These are phyloP conservation scores for Annulohypoxylon stygium DNA, from an alignment of 495 filamentous ascomycete genomes.

Conservation along the genomic window DNA sequence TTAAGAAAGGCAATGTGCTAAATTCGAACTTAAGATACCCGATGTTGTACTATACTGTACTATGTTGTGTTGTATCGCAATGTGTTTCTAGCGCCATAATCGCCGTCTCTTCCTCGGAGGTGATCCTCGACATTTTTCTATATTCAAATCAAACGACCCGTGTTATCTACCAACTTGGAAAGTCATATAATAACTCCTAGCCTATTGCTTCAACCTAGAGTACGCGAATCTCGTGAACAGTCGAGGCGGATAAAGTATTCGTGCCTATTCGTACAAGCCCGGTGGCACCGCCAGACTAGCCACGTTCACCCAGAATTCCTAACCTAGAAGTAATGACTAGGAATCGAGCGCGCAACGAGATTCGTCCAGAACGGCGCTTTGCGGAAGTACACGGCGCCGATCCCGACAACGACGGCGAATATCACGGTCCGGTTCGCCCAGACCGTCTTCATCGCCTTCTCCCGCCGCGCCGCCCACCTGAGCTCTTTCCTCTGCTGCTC, in stretches of 20 bases:
- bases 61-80: constrained; percentile 6
- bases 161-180: constrained; percentile 11
- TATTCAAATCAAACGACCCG: neutral
- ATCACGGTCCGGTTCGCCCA: constrained; percentile 73
- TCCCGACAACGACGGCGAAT: constrained; percentile 72
- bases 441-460: constrained; percentile 64
- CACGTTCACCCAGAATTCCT: too few species aligned
- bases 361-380: constrained; percentile 48
- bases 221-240: neutral
- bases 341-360: constrained; percentile 37
- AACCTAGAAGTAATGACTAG: constrained; percentile 27
- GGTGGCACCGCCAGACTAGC: too few species aligned
- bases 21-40: neutral
- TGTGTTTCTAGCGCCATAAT: neutral
- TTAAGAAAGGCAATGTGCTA: neutral
- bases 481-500: constrained; percentile 76
- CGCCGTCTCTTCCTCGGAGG: constrained; percentile 15
- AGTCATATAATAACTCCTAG: neutral
- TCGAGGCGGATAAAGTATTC: neutral
- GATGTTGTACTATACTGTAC: neutral
- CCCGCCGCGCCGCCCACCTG: constrained; percentile 68
- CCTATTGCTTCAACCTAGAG: neutral
- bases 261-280: constrained; percentile 1
- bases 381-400: constrained; percentile 61
- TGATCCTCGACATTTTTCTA: constrained; percentile 9